Evolutionary conservation across 345 rosid genomes (phyloP).

Genomic region (Pugionium dolabratum): DNA sequence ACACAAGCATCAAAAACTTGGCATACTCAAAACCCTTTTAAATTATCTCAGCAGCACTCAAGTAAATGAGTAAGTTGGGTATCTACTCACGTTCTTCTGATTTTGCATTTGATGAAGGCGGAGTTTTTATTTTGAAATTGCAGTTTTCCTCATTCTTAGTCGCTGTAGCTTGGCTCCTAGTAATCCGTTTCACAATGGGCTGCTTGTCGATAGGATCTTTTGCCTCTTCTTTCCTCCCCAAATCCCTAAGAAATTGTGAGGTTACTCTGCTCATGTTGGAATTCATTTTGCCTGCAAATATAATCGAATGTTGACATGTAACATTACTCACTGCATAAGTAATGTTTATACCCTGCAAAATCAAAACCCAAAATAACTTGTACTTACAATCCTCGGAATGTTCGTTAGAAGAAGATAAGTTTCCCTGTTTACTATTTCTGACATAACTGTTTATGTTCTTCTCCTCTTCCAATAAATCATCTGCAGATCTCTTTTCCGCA

Average conservation of each 20-base stretch:
- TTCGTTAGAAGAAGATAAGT: conserved; percentile 32
- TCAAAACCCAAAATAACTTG: background rate
- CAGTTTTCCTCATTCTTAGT: conserved; percentile 8
- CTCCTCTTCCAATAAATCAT: conserved; percentile 23
- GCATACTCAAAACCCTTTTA: background rate
- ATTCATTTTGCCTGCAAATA: conserved; percentile 23
- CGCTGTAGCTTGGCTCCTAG: conserved; percentile 42
- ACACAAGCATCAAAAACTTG: conserved; percentile 1
- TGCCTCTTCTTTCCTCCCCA: conserved; percentile 18
- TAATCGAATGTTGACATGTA: conserved; percentile 5
- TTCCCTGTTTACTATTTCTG: conserved; percentile 20
- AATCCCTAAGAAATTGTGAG: conserved; percentile 18
- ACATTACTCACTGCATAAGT: conserved; percentile 6
- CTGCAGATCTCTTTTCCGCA: conserved; percentile 13
- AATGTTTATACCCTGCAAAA: background rate
- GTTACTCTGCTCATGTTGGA: conserved; percentile 8
- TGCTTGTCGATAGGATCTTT: conserved; percentile 22
- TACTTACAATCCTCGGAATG: conserved; percentile 25
- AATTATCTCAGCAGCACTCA: background rate
- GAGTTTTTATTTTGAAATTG: background rate
- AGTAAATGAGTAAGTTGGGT: background rate
- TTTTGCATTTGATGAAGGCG: conserved; percentile 11
- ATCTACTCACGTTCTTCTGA: conserved; percentile 21
- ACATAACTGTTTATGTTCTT: conserved; percentile 4
- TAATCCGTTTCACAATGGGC: conserved; percentile 23